A percentile compares a stretch with the other conserved stretches of the same genome.
Evolutionary conservation across 2,329 filamentous ascomycete species (phyloP).

Genomic region (Aspergillus candidus): DNA sequence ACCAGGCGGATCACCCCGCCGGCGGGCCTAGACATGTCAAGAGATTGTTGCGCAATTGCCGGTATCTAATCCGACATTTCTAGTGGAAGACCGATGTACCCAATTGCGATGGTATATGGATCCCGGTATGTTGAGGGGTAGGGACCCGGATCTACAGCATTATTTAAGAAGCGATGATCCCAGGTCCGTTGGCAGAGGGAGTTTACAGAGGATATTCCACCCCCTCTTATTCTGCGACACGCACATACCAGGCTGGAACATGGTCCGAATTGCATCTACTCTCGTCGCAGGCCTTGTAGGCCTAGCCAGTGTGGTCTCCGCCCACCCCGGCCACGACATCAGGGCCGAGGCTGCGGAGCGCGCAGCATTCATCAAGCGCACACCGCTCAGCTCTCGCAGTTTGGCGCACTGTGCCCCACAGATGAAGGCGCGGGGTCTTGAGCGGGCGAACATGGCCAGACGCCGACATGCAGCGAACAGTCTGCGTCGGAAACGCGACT

Average conservation of each 20-base stretch:
- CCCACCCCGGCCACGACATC: slow-evolving; percentile 48
- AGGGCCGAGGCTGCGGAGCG: slow-evolving; percentile 47
- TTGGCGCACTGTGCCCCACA: slow-evolving; percentile 44
- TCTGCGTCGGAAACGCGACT: slow-evolving; percentile 37
- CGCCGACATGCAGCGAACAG: slow-evolving; percentile 39
- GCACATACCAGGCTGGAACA: neutral
- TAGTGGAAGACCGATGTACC: too few relatives aligned
- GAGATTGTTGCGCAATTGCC: too few relatives aligned
- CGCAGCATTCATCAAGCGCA: slow-evolving; percentile 39
- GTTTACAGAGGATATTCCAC: too few relatives aligned
- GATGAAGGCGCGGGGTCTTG: slow-evolving; percentile 45
- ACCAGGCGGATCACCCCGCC: too few relatives aligned
- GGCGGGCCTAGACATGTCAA: too few relatives aligned
- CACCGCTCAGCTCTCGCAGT: slow-evolving; percentile 35
- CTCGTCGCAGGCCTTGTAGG: slow-evolving; percentile 19
- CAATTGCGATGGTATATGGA: too few relatives aligned
- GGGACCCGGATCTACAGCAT: too few relatives aligned
- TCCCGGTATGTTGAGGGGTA: too few relatives aligned
- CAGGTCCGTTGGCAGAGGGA: too few relatives aligned
- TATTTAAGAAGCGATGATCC: too few relatives aligned
- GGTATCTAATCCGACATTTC: too few relatives aligned
- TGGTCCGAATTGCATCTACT: slow-evolving; percentile 14
- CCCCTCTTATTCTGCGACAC: too few relatives aligned
- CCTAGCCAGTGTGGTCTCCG: slow-evolving; percentile 24
- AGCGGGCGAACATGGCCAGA: slow-evolving; percentile 41